Evolutionary conservation across 2,329 filamentous ascomycete species (phyloP), one percentile per base, ranked within the genome.

Genomic region (Alternaria sp.): DNA sequence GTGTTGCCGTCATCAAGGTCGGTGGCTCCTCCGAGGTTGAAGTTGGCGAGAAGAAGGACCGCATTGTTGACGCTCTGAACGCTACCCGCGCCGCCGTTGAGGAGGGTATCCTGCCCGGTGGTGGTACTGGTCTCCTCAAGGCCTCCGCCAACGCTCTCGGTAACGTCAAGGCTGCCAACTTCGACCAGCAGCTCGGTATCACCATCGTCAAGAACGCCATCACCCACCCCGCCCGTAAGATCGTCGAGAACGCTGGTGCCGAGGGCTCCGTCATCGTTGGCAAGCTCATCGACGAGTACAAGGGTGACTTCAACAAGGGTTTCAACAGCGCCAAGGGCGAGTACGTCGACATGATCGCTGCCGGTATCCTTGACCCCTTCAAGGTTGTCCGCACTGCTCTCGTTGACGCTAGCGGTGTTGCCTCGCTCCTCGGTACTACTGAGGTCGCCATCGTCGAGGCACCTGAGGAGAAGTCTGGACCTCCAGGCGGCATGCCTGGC

Each of bases 21-120:
- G 96, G 96, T 77, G 96, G 96, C 82, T 89, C 94, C 69, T 98
- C 95, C 68, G 96, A 99, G 85, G 95, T 99, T 70, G 96, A 99
- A 88, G 96, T 99, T 61, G 91, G 94, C 73, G 96, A 99, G 90
- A 99, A 99, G 93, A 99, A 99, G 90, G 96, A 99, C 83, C 93
- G 96, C 81, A 97, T 98, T 77, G 96, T 99, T 67, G 96, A 99
- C 84, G 96, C 96, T 64, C 87, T 99, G 67, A 99, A 99, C 84
- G 96, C 96, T 73, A 99, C 96, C 71, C 95, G 96, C 76, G 96
- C 96, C 74, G 96, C 96, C 77, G 96, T 99, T 71, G 96, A 99
- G 89, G 94, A 98, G 85, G 96, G 96, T 84, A 99, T 99, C 83
- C 91, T 99, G 71, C 96, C 96, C 73, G 96, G 96, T 86, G 96